phyloP scores from a whole-genome alignment of 2,329 filamentous ascomycete species.

The Penicillium expansum region DNA sequence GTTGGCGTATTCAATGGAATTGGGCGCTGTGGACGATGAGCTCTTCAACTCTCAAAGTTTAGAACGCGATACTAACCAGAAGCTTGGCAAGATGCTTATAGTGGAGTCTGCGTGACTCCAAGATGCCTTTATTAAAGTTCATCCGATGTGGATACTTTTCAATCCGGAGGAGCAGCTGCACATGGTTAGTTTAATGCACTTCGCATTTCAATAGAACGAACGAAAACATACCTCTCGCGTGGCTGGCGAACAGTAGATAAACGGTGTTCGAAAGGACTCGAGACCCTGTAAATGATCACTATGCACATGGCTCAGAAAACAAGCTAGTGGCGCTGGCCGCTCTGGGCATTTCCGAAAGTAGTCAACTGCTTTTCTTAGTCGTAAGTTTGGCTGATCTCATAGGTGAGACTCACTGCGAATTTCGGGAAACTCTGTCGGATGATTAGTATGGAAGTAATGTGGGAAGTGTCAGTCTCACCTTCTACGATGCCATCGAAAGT shows the following conservation, averaged over 20 bases:
- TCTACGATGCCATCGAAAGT: constrained; percentile 34
- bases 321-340: constrained; percentile 66
- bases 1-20: constrained; percentile 80
- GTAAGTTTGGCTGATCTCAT: background rate
- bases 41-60: background rate
- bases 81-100: constrained; percentile 73
- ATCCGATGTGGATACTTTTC: constrained; percentile 77
- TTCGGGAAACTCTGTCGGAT: constrained; percentile 65
- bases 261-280: constrained; percentile 71
- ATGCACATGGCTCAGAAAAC: constrained; percentile 89
- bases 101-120: constrained; percentile 70
- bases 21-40: constrained; percentile 56
- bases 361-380: constrained; percentile 60
- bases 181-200: constrained; percentile 1
- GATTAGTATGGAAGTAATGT: background rate
- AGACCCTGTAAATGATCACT: constrained; percentile 84
- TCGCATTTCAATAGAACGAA: background rate
- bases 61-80: constrained; percentile 48
- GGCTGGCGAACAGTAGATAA: constrained; percentile 85
- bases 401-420: constrained; percentile 58
- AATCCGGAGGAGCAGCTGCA: constrained; percentile 67
- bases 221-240: constrained; percentile 61
- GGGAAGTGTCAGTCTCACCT: constrained; percentile 18
- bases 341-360: constrained; percentile 65
- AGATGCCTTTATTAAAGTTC: constrained; percentile 73